Evolutionary conservation across 352 stramenopile genomes (phyloP), one percentile per base, ranked within the genome.

Genomic region (Aphanomyces euteiches): DNA sequence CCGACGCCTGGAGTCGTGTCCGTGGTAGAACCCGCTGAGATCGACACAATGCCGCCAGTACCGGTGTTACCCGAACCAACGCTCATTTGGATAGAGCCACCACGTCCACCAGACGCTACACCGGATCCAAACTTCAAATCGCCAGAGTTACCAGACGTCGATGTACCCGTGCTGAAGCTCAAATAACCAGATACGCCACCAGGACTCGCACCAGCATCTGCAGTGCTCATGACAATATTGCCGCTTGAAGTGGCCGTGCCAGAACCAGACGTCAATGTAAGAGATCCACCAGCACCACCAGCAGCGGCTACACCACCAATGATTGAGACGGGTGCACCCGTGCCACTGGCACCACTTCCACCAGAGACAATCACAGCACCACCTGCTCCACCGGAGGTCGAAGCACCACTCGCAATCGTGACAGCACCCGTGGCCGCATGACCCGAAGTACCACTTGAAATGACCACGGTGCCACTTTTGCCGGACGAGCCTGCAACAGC

Each of bases 251-350:
- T 73, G 10, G 43, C 7, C 76, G 70, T 47, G 45, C 45, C 45
- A 50, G 64, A 38, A 39, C 78, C 78, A 56, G 78, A 78, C 10
- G 66, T 58, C 36, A 85, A 19, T 8, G 50, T 75, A 28, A 85
- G 40, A 10, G 61, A 64, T 28, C 78, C 78, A 28, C 77, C 76
- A 57, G 28, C 73, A 28, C 53, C 36, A 7, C 70, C 59, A 38
- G 72, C 75, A n/a, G 78, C 50, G 6, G 38, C 74, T 43, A 82
- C 56, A 5, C 47, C 66, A 67, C 66, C 66, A 57, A 19, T 19
- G 19, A 56, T 7, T 48, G 43, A 58, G n/a, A 34, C 37, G 36
- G n/a, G 12, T 7, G 15, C 41, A 17, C 58, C 58, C 12, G 28
- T 1, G 54, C 28, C 17, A 12, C 12, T 37, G 10, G 43, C 7